phyloP scores from a whole-genome alignment of 2,329 filamentous ascomycete species.

The Leptographium flavum region DNA sequence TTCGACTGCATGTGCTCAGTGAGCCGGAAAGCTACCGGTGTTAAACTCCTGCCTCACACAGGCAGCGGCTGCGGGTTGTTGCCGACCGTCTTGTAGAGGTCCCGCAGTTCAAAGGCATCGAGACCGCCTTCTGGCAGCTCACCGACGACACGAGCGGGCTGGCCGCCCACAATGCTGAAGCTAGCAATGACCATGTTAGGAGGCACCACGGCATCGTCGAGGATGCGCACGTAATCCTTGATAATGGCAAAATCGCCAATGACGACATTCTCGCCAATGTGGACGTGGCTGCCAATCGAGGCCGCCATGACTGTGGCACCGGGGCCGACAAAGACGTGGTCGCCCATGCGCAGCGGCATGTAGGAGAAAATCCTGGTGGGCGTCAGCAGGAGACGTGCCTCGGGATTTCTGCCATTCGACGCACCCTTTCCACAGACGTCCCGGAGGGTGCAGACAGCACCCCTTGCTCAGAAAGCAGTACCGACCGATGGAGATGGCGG shows the following conservation, averaged over 20 bases:
- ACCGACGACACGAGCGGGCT: constrained; percentile 65
- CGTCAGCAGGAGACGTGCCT: not conserved
- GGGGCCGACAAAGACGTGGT: constrained; percentile 82
- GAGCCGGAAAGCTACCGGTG: too few relatives aligned
- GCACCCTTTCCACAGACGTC: constrained; percentile 62
- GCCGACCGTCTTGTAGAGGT: constrained; percentile 49
- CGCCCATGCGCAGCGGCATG: constrained; percentile 82
- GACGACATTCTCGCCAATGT: constrained; percentile 64
- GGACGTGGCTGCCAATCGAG: constrained; percentile 69
- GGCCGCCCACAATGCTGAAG: constrained; percentile 79
- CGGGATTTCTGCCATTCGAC: constrained; percentile 4
- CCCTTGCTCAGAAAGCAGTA: constrained; percentile 80
- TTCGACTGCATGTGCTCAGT: too few relatives aligned
- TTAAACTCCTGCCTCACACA: constrained; percentile 15
- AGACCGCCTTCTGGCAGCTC: constrained; percentile 62
- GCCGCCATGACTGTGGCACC: constrained; percentile 69
- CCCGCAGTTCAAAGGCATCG: constrained; percentile 49
- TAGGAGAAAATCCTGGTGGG: constrained; percentile 47
- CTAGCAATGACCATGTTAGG: constrained; percentile 84
- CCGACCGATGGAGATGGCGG: constrained; percentile 73
- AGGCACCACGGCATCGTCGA: constrained; percentile 74
- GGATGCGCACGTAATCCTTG: constrained; percentile 81
- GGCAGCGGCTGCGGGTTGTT: constrained; percentile 33
- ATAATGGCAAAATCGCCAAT: constrained; percentile 81
- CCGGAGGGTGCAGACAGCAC: constrained; percentile 68